A percentile compares a stretch with the other conserved stretches of the same genome.
Conservation (phyloP, 2,329 filamentous ascomycete genomes). For the Pseudopithomyces maydicus region DNA sequence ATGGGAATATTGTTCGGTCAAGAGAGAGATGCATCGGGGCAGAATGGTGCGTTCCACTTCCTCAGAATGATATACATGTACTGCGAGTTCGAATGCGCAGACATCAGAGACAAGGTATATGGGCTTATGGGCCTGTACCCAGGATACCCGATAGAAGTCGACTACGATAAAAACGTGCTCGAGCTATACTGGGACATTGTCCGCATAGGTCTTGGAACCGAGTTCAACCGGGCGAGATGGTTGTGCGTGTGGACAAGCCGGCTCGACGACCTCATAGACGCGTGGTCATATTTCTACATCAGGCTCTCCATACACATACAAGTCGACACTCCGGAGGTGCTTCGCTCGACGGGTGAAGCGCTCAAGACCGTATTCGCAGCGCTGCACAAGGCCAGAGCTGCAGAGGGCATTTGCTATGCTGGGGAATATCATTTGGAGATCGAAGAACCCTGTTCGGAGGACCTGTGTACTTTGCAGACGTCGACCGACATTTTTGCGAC, state of each 20-base stretch:
- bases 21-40: neutral
- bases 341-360: neutral
- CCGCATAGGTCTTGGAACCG: neutral
- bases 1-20: neutral
- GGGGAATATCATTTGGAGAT: too few species aligned
- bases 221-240: neutral
- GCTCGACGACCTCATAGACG: neutral
- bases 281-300: neutral
- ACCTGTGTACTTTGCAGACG: too few species aligned
- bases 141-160: neutral
- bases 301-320: neutral
- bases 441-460: too few species aligned
- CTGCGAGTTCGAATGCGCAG: neutral
- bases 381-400: neutral
- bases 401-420: neutral
- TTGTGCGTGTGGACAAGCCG: neutral
- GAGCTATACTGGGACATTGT: neutral
- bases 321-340: neutral
- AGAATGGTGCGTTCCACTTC: neutral
- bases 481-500: too few species aligned
- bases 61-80: neutral
- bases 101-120: neutral
- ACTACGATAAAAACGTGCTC: neutral
- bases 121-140: neutral
- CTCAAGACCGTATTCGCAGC: neutral